Base-by-base conservation (phyloP, 805 yeast species). In the Candida nitratophila region DNA sequence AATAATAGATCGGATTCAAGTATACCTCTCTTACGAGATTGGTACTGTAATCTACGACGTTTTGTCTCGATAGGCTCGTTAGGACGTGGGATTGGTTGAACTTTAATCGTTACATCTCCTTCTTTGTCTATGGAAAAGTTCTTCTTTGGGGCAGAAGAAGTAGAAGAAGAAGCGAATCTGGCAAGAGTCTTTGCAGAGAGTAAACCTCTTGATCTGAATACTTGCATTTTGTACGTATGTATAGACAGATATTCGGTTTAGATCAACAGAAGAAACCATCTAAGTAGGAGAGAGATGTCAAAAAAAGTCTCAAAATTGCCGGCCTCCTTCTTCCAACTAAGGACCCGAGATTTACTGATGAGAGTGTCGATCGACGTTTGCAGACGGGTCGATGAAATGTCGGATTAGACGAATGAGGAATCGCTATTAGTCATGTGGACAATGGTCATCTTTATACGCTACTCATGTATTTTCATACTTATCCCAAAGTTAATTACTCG, bases 11-110 rank as follows among this genome's bases (percentile, higher is more conserved):
- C 99, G 6, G 96, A 83, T 60, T 93, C 99, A 46, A 93, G 73
- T 45, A 93, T 93, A 32, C 99, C 99, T 60, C 99, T 77, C 64
- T 93, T 93, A 51, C 99, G 76, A 29, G 91, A 81, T 63, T 93
- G 99, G 64, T 93, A 93, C 1, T 86, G 68, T 54, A 93, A 68
- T 49, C 99, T 76, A n/a, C 96, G 95, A 52, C 89, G 75, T 64
- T 86, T 87, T 39, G 74, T 74, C 29, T 84, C 88, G 1, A 79
- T 63, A 9, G 79, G 61, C 64, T 93, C 99, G 50, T 82, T 82
- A 3, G 69, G 66, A 51, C 99, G 76, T 47, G 81, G 77, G 42
- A 89, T 70, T 1, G 99, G 99, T 54, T 81, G 76, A 43, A 91
- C 85, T 55, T 77, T 77, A 57, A 87, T 70, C 35, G 77, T 75